Evolutionary conservation across 2,329 filamentous ascomycete species (phyloP), one percentile per base, ranked within the genome.

Genomic region (Emmonsiellopsis sp.): DNA sequence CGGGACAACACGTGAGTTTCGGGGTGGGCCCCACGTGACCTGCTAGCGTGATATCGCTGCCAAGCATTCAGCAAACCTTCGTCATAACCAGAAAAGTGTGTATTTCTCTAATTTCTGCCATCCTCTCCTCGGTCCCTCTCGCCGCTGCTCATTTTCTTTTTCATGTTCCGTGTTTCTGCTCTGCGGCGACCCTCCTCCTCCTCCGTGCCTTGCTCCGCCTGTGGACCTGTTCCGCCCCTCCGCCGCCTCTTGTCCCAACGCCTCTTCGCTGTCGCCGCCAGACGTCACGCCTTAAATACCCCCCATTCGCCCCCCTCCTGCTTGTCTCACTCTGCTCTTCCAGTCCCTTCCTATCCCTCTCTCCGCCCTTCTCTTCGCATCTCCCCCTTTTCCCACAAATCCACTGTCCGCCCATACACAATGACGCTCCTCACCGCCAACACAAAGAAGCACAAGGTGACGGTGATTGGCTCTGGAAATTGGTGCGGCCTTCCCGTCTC

Each of bases 381-480:
- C 13, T 38, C 35, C 13, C 40, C 40, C 7, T 48, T 48, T 37
- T 6, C 3, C 32, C 15, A n/a, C n/a, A 35, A 48, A 15, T 37
- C 13, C 20, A n/a, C 7, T 11, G 15, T 34, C 13, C 32, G 46
- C 15, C 40, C 35, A 40, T 56, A 52, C 55, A 66, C 60, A 59
- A 79, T 79, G 76, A 72, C 76, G 51, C 72, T 71, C 26, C 67
- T 79, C 44, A 70, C 72, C 56, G 67, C 78, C 53, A 73, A 80
- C 58, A 74, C 76, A 57, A 87, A 83, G 75, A 90, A 86, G 74
- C 90, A 95, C 81, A 94, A 90, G 79, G 88, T 96, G 65, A 91
- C 90, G 57, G 83, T 98, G 51, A 82, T 98, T 61, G 93, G 93
- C 63, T 97, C 92, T 51, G 93, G 93, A 65, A 98, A 98, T 73